A percentile compares a stretch with the other conserved stretches of the same genome.
Evolutionary conservation across 768 basidiomycete species (phyloP).

Genomic region (Suillus subalutaceus): DNA sequence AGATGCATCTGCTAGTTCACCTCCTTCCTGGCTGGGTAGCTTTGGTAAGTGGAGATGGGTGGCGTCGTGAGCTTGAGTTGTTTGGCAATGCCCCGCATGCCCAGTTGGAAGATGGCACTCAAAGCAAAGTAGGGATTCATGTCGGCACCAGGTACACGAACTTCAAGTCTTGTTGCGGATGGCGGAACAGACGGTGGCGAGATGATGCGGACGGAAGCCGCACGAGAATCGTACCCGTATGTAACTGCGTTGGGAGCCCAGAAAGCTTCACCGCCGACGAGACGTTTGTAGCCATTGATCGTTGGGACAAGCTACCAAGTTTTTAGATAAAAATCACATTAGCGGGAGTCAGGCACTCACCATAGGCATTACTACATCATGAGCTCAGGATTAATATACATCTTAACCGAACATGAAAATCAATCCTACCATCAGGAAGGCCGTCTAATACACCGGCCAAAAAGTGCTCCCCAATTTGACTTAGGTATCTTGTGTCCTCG

Average conservation of each 20-base stretch:
- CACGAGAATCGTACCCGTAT: constrained; percentile 95
- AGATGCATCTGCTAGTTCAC: constrained; percentile 45
- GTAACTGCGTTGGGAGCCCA: constrained; percentile 94
- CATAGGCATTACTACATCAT: constrained; percentile 74
- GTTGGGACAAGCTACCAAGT: constrained; percentile 73
- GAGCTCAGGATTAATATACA: constrained; percentile 2
- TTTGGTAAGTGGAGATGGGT: constrained; percentile 53
- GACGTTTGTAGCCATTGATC: constrained; percentile 96
- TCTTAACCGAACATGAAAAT: background rate
- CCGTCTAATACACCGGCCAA: constrained; percentile 93
- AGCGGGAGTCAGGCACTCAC: constrained; percentile 42
- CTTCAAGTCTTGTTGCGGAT: constrained; percentile 85
- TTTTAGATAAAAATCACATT: background rate
- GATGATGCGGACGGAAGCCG: constrained; percentile 89
- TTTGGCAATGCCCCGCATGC: constrained; percentile 85
- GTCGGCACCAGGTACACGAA: constrained; percentile 95
- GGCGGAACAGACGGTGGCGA: constrained; percentile 86
- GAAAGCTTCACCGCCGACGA: constrained; percentile 90
- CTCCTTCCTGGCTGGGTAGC: constrained; percentile 50
- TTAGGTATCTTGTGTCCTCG: constrained; percentile 84
- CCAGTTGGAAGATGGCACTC: constrained; percentile 85
- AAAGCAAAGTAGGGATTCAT: constrained; percentile 93
- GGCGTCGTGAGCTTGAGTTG: constrained; percentile 66
- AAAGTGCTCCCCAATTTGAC: constrained; percentile 86
- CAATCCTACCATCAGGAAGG: constrained; percentile 77